Evolutionary conservation across 768 basidiomycete species (phyloP).

Genomic region (Boletus reticuloceps): DNA sequence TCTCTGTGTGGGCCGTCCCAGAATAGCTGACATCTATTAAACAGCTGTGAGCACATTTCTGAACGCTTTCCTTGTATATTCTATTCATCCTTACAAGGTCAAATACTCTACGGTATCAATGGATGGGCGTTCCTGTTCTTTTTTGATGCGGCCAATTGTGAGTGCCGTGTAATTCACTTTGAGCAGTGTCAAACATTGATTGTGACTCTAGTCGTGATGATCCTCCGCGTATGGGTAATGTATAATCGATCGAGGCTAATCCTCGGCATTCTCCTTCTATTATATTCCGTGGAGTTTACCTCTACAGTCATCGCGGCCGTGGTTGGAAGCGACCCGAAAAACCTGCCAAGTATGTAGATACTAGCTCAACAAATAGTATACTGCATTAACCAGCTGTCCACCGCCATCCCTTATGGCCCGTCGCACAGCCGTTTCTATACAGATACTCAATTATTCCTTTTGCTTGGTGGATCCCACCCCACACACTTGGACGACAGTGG

Average conservation of each 20-base stretch:
- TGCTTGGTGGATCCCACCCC: neutral
- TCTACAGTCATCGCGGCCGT: neutral
- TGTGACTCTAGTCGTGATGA: neutral
- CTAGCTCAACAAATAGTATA: neutral
- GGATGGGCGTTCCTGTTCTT: neutral
- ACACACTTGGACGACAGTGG: neutral
- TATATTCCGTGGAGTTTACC: neutral
- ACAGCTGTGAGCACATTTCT: neutral
- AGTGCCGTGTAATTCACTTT: neutral
- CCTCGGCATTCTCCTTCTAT: neutral
- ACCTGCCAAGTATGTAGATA: neutral
- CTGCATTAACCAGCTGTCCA: neutral
- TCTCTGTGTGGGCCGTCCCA: neutral
- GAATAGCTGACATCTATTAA: neutral
- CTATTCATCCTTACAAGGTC: neutral
- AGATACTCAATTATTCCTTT: neutral
- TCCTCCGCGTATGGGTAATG: slow-evolving; percentile 1
- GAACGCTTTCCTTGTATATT: neutral
- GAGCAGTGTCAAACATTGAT: neutral
- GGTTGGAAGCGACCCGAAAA: neutral
- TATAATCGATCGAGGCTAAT: slow-evolving; percentile 1
- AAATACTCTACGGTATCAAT: neutral
- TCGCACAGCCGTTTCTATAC: neutral
- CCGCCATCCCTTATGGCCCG: neutral
- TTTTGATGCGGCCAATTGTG: neutral